These are phyloP conservation scores for Tetrahymena borealis DNA, from an alignment of 73 alveolate species.

Conservation along the genomic window DNA sequence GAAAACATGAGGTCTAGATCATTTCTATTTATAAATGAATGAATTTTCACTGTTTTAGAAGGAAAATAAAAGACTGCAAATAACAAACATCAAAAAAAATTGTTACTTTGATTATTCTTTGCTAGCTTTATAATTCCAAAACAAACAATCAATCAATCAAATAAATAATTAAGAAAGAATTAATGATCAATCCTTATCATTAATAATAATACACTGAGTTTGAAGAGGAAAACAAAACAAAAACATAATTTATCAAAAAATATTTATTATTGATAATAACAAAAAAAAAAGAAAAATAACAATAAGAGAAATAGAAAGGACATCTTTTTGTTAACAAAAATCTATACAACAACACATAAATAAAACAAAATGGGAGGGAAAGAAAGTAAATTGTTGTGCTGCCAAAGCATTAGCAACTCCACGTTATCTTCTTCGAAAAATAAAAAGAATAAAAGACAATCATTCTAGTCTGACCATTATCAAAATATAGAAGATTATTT, in stretches of 20 bases:
- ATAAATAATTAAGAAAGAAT: no score
- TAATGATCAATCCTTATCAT: no score
- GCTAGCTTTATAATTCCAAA: no score
- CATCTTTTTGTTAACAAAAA: neutral
- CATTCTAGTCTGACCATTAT: neutral
- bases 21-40: no score
- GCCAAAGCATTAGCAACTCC: neutral
- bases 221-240: no score
- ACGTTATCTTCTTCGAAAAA: neutral
- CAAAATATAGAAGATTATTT: neutral
- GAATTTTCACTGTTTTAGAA: no score
- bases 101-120: no score
- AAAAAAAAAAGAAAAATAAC: neutral
- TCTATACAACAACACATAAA: neutral
- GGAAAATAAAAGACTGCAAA: no score
- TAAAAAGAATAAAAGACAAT: neutral
- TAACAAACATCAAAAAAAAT: no score
- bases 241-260: neutral
- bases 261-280: neutral
- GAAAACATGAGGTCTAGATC: no score
- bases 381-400: neutral
- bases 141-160: no score
- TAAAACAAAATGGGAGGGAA: neutral
- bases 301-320: neutral
- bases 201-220: no score